Percentiles rank a stretch among this genome's conserved stretches.
Evolutionary conservation across 1,139 yeast genomes (phyloP).

Genomic region (Candida dubliniensis): DNA sequence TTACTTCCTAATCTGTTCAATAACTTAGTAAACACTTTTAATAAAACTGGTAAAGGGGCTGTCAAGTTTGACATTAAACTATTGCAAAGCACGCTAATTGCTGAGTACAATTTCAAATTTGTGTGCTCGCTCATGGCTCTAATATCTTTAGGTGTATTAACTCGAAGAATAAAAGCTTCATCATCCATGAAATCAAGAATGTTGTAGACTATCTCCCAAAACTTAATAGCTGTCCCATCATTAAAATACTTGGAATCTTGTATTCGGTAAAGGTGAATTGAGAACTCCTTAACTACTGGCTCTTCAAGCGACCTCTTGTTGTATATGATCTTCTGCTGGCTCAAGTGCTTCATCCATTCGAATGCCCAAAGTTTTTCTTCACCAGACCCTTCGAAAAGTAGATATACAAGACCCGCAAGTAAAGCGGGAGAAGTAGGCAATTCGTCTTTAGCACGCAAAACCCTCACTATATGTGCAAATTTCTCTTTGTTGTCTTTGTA

Average conservation of each 20-base stretch:
- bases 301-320: constrained; percentile 22
- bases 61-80: constrained; percentile 51
- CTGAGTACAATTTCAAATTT: constrained; percentile 43
- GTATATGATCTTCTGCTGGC: neutral
- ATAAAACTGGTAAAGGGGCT: constrained; percentile 54
- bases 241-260: constrained; percentile 53
- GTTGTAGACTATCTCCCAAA: constrained; percentile 53
- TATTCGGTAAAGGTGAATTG: constrained; percentile 48
- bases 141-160: constrained; percentile 48
- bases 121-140: constrained; percentile 38
- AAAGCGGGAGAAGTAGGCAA: constrained; percentile 17
- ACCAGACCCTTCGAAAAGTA: constrained; percentile 53
- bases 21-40: constrained; percentile 47
- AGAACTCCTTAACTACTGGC: constrained; percentile 54
- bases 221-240: constrained; percentile 42
- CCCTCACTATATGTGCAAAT: constrained; percentile 25
- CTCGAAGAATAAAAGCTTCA: constrained; percentile 35
- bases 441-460: constrained; percentile 18
- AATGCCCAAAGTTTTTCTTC: constrained; percentile 38
- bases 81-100: constrained; percentile 48
- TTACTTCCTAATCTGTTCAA: constrained; percentile 36
- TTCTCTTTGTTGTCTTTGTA: constrained; percentile 25
- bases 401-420: constrained; percentile 51
- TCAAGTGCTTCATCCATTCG: constrained; percentile 17
- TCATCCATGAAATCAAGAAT: constrained; percentile 40